Conservation (phyloP, 331 rosid genomes). For the Erythrophleum ivorense region DNA sequence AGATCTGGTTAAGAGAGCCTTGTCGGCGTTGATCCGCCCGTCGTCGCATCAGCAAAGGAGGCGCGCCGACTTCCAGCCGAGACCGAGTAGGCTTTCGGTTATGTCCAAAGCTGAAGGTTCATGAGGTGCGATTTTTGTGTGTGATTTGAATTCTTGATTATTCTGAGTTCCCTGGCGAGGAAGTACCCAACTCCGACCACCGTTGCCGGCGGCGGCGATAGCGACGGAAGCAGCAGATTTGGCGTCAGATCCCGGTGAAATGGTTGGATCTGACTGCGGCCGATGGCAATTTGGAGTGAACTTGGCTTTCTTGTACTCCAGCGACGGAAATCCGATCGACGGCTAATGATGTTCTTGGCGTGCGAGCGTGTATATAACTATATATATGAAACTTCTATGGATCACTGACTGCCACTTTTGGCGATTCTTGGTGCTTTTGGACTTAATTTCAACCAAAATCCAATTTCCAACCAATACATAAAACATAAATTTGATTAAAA, state of each 20-base stretch:
- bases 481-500: neutral
- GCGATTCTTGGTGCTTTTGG: slow-evolving; percentile 41
- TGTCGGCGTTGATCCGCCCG: slow-evolving; percentile 74
- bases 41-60: slow-evolving; percentile 78
- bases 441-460: neutral
- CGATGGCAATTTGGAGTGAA: slow-evolving; percentile 37
- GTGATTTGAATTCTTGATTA: neutral
- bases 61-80: slow-evolving; percentile 58
- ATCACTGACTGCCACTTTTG: slow-evolving; percentile 44
- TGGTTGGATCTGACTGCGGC: slow-evolving; percentile 23
- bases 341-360: slow-evolving; percentile 19
- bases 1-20: slow-evolving; percentile 71
- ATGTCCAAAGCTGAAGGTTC: slow-evolving; percentile 55
- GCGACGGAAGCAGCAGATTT: slow-evolving; percentile 32
- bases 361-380: slow-evolving; percentile 30
- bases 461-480: neutral
- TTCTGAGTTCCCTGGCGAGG: neutral
- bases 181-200: neutral
- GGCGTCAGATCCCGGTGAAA: slow-evolving; percentile 12
- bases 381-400: slow-evolving; percentile 28
- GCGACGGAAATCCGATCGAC: slow-evolving; percentile 41
- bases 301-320: slow-evolving; percentile 46
- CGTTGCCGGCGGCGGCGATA: slow-evolving; percentile 20
- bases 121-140: slow-evolving; percentile 24
- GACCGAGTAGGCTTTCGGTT: slow-evolving; percentile 69